These are phyloP conservation scores for Croton setiger DNA, from an alignment of 441 rosid genomes.

Conservation along the genomic window DNA sequence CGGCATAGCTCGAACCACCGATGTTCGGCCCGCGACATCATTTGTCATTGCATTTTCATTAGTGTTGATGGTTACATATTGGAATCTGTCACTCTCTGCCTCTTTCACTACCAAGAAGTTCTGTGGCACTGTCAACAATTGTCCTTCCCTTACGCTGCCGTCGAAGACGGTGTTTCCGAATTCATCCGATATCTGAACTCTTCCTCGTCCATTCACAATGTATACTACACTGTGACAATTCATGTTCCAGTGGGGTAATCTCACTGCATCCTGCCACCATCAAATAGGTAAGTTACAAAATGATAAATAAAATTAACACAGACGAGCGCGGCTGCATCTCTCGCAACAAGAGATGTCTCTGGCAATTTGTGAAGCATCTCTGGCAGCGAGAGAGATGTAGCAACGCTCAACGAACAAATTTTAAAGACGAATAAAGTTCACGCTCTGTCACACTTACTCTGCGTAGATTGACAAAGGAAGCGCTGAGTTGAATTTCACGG, in stretches of 20 bases:
- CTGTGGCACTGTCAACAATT: slow-evolving; percentile 57
- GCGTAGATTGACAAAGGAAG: slow-evolving; percentile 43
- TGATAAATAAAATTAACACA: no score
- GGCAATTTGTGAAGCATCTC: no score
- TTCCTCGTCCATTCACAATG: slow-evolving; percentile 47
- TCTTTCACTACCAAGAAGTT: slow-evolving; percentile 52
- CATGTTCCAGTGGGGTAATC: slow-evolving; percentile 64
- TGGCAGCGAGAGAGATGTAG: no score
- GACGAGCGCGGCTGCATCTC: no score
- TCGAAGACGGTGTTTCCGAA: slow-evolving; percentile 57
- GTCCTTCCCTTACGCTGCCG: slow-evolving; percentile 46
- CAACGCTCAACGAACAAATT: no score
- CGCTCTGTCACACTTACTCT: neutral
- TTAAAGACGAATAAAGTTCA: neutral
- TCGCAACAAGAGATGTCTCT: neutral
- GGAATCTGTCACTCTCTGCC: slow-evolving; percentile 45
- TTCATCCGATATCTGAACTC: slow-evolving; percentile 56
- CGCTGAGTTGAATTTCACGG: slow-evolving; percentile 43
- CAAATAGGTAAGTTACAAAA: no score
- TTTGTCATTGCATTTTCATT: slow-evolving; percentile 46
- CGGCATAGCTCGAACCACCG: slow-evolving; percentile 52
- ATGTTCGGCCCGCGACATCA: slow-evolving; percentile 54
- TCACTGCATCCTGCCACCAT: slow-evolving; percentile 43
- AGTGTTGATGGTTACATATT: slow-evolving; percentile 68
- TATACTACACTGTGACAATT: slow-evolving; percentile 63